A percentile compares a stretch with the other conserved stretches of the same genome.
Evolutionary conservation across 176 grass and related monocot genomes (phyloP).

Genomic region (Eleusine coracana): DNA sequence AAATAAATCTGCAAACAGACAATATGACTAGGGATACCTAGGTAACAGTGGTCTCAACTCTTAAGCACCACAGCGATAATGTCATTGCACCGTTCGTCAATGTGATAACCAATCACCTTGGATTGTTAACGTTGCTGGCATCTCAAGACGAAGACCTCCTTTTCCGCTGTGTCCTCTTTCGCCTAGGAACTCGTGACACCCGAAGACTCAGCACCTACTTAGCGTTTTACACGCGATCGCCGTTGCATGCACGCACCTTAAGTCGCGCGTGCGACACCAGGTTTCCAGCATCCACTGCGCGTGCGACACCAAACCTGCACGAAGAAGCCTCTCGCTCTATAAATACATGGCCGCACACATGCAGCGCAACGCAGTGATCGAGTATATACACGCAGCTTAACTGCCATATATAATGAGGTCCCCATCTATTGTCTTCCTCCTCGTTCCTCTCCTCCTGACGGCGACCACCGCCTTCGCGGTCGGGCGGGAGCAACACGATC

Average conservation of each 20-base stretch:
- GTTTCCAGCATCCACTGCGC: background rate
- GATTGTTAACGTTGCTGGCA: background rate
- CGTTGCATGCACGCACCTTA: background rate
- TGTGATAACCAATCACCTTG: background rate
- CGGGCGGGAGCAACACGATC: background rate
- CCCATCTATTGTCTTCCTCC: background rate
- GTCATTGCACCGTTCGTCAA: constrained; percentile 11
- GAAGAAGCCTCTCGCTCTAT: background rate
- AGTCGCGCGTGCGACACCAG: background rate
- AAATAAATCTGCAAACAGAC: background rate
- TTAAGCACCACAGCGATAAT: background rate
- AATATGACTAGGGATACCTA: background rate
- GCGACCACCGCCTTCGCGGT: background rate
- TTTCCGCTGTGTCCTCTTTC: constrained; percentile 2
- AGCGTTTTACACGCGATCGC: background rate
- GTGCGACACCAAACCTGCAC: no score
- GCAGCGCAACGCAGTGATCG: background rate
- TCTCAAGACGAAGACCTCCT: constrained; percentile 27
- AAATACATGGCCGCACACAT: background rate
- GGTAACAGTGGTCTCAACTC: background rate
- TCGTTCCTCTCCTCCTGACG: background rate
- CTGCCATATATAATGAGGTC: background rate
- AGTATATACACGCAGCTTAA: background rate
- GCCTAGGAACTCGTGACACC: constrained; percentile 3
- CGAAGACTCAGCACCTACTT: constrained; percentile 1